phyloP scores from a whole-genome alignment of 352 stramenopile species.

The Elongisporangium anandrum region DNA sequence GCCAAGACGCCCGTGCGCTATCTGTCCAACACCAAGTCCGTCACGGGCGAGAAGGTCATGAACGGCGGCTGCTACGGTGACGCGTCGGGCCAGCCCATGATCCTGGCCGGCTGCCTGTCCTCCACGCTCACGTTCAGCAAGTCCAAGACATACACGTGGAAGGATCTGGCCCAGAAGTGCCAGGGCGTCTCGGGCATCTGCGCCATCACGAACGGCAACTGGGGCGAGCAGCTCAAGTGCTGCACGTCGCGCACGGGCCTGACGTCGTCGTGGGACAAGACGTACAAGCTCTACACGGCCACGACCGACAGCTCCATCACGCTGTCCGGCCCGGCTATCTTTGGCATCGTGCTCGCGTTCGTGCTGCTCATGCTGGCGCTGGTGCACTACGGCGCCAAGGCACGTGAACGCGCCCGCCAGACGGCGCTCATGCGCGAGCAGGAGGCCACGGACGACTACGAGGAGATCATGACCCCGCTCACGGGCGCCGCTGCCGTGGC shows the following conservation, averaged over 20 bases:
- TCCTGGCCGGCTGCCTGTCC: slow-evolving; percentile 80
- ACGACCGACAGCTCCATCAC: slow-evolving; percentile 37
- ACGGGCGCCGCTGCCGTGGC: slow-evolving; percentile 61
- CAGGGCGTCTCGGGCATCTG: slow-evolving; percentile 69
- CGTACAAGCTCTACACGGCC: slow-evolving; percentile 67
- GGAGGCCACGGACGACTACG: slow-evolving; percentile 86
- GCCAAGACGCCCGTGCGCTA: slow-evolving; percentile 74
- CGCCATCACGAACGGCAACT: slow-evolving; percentile 82
- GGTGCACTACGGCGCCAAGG: slow-evolving; percentile 82
- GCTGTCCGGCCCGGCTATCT: slow-evolving; percentile 67
- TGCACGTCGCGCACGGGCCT: slow-evolving; percentile 54
- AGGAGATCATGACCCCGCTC: slow-evolving; percentile 89
- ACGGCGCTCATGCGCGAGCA: slow-evolving; percentile 86
- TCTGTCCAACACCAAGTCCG: slow-evolving; percentile 59
- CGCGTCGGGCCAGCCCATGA: slow-evolving; percentile 42
- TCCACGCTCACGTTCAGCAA: slow-evolving; percentile 71
- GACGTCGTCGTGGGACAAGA: slow-evolving; percentile 65
- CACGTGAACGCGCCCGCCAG: slow-evolving; percentile 71
- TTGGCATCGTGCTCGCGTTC: slow-evolving; percentile 75
- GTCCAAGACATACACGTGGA: slow-evolving; percentile 78
- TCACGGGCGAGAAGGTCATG: slow-evolving; percentile 80
- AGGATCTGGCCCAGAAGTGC: slow-evolving; percentile 80
- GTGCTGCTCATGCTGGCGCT: slow-evolving; percentile 77
- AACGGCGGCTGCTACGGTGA: slow-evolving; percentile 83
- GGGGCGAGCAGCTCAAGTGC: slow-evolving; percentile 80